Conservation (phyloP, 2,329 filamentous ascomycete species). For the Ophiosphaerella herpotricha region DNA sequence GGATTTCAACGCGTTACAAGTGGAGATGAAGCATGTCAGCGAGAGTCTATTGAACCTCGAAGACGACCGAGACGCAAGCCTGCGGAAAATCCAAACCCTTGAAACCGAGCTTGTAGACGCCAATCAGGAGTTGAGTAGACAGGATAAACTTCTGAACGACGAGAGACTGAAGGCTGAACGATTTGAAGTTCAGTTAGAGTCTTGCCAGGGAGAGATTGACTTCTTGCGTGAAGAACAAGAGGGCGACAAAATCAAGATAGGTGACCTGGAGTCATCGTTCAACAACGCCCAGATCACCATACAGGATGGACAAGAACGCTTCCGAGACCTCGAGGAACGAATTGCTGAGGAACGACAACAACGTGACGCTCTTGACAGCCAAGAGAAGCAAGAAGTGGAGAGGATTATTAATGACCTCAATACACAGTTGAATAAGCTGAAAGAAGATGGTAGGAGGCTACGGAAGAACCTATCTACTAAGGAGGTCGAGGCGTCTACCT, state of each 20-base stretch:
- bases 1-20: slow-evolving; percentile 88
- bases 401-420: slow-evolving; percentile 93
- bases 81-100: slow-evolving; percentile 78
- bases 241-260: slow-evolving; percentile 95
- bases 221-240: slow-evolving; percentile 98
- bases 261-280: slow-evolving; percentile 83
- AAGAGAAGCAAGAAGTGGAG: slow-evolving; percentile 94
- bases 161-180: slow-evolving; percentile 86
- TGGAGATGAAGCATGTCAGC: slow-evolving; percentile 90
- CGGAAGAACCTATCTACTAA: slow-evolving; percentile 81
- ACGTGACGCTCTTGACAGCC: slow-evolving; percentile 80
- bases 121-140: slow-evolving; percentile 82
- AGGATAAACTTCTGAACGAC: slow-evolving; percentile 83
- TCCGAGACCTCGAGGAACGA: slow-evolving; percentile 60
- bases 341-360: slow-evolving; percentile 81
- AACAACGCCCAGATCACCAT: slow-evolving; percentile 78
- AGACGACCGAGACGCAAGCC: slow-evolving; percentile 81
- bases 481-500: slow-evolving; percentile 86
- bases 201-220: slow-evolving; percentile 86
- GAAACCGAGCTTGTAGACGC: slow-evolving; percentile 82
- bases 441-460: slow-evolving; percentile 82
- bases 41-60: slow-evolving; percentile 85
- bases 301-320: slow-evolving; percentile 80
- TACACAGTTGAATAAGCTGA: slow-evolving; percentile 75
- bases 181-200: slow-evolving; percentile 88